These are phyloP conservation scores for Tetraselmis chui DNA, from an alignment of 139 green algal species.

Conservation along the genomic window DNA sequence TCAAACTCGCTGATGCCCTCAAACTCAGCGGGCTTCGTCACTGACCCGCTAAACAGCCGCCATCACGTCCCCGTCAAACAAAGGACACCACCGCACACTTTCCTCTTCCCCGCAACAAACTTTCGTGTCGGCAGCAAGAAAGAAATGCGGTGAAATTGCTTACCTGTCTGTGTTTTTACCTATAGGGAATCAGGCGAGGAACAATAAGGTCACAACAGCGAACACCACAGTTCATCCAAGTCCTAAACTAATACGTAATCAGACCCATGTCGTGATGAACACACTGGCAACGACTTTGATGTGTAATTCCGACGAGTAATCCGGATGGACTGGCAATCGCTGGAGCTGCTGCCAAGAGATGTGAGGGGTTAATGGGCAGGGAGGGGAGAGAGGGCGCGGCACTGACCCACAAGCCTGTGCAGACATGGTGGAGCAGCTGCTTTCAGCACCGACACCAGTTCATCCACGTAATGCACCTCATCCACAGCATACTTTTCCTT, in stretches of 20 bases:
- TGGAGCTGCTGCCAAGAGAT: too few species aligned
- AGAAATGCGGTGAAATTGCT: too few species aligned
- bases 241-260: too few species aligned
- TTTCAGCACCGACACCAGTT: slow-evolving; percentile 51
- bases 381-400: too few species aligned
- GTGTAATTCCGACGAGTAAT: too few species aligned
- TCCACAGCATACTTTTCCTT: slow-evolving; percentile 8
- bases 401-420: slow-evolving; percentile 46
- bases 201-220: neutral
- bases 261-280: too few species aligned
- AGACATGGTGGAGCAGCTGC: slow-evolving; percentile 35
- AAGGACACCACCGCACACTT: too few species aligned
- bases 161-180: slow-evolving; percentile 66
- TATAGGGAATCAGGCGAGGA: neutral
- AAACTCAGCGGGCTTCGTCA: slow-evolving; percentile 35
- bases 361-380: neutral
- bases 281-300: too few species aligned
- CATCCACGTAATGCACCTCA: slow-evolving; percentile 70
- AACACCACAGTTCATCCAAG: neutral
- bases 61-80: too few species aligned
- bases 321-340: neutral
- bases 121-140: too few species aligned
- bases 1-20: slow-evolving; percentile 42
- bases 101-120: too few species aligned
- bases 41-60: slow-evolving; percentile 34